phyloP scores from a whole-genome alignment of 441 rosid species.

The Corymbia calophylla region DNA sequence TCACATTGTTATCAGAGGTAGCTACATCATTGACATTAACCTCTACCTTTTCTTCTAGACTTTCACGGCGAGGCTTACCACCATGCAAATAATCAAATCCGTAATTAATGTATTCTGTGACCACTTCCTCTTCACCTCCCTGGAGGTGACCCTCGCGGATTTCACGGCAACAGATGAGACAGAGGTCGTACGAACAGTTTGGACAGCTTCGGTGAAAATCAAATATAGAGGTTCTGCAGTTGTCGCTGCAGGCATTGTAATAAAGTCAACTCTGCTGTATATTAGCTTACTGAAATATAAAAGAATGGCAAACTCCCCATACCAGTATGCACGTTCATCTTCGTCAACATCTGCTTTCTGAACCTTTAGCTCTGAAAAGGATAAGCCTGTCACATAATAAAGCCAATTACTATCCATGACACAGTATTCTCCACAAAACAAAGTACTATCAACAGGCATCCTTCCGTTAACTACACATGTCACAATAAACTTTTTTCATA shows the following conservation, averaged over 20 bases:
- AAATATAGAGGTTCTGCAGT: slow-evolving; percentile 65
- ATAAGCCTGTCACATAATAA: slow-evolving; percentile 22
- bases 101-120: slow-evolving; percentile 20
- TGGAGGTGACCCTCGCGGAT: slow-evolving; percentile 51
- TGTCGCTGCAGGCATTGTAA: slow-evolving; percentile 35
- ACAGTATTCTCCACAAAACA: background rate
- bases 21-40: background rate
- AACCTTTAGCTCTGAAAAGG: slow-evolving; percentile 16
- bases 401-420: background rate
- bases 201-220: slow-evolving; percentile 77
- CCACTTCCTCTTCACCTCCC: slow-evolving; percentile 30
- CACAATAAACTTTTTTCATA: background rate
- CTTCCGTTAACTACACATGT: background rate
- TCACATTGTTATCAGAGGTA: background rate
- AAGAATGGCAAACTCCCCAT: background rate
- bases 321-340: slow-evolving; percentile 51
- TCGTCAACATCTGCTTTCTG: slow-evolving; percentile 15
- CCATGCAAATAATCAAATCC: slow-evolving; percentile 57
- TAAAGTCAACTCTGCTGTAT: background rate
- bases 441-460: background rate
- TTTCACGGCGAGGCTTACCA: background rate
- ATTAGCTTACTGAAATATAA: background rate
- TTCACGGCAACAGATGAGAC: slow-evolving; percentile 80
- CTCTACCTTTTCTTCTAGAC: background rate
- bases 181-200: slow-evolving; percentile 61